Evolutionary conservation across 2,329 filamentous ascomycete species (phyloP).

Genomic region (Cadophora sp.): DNA sequence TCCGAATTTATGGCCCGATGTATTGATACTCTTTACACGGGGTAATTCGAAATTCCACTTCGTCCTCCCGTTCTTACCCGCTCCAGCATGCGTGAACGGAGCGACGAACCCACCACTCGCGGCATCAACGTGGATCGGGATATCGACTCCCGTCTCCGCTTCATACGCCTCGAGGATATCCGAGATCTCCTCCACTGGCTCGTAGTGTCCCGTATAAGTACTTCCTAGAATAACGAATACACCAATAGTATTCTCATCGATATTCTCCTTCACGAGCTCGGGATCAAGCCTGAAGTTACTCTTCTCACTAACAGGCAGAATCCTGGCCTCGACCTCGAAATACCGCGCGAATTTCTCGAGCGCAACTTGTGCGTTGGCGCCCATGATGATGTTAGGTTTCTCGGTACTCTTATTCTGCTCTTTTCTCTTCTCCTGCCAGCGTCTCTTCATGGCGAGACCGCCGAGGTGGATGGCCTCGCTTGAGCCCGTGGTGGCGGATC

Average conservation of each 20-base stretch:
- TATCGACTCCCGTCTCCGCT: conserved; percentile 65
- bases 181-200: conserved; percentile 72
- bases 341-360: conserved; percentile 77
- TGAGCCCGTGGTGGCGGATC: conserved; percentile 73
- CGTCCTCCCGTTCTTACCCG: conserved; percentile 50
- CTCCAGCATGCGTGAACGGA: conserved; percentile 63
- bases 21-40: conserved; percentile 71
- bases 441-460: conserved; percentile 76
- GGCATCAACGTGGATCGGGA: conserved; percentile 72
- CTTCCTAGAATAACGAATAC: conserved; percentile 75
- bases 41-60: conserved; percentile 71
- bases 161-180: conserved; percentile 69
- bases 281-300: conserved; percentile 69
- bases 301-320: conserved; percentile 66
- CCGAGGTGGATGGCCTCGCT: conserved; percentile 75
- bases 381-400: conserved; percentile 78
- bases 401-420: conserved; percentile 66
- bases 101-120: conserved; percentile 68
- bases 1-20: conserved; percentile 66
- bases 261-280: conserved; percentile 66
- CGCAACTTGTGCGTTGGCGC: conserved; percentile 74
- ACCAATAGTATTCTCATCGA: conserved; percentile 81
- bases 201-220: conserved; percentile 78
- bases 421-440: conserved; percentile 70
- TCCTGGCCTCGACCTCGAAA: conserved; percentile 74